A percentile compares a stretch with the other conserved stretches of the same genome.
Conservation (phyloP, 148 eudicot genomes). For the Polygonum maritimum region DNA sequence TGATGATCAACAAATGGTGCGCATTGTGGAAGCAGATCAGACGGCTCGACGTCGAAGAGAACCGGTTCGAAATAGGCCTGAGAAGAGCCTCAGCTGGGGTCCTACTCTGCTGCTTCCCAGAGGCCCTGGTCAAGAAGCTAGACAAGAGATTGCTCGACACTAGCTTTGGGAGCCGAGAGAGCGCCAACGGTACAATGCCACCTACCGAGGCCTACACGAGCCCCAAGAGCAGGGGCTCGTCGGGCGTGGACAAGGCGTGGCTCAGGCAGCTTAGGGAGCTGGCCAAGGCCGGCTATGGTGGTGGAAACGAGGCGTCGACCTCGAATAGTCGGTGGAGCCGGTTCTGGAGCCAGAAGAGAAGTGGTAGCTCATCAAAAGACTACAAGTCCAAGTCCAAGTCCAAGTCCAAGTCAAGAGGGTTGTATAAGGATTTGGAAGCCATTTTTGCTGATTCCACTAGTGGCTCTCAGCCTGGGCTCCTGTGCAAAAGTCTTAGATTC, state of each 20-base stretch:
- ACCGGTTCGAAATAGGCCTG: conserved; percentile 43
- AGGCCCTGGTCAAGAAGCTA: conserved; percentile 30
- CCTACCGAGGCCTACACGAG: conserved; percentile 21
- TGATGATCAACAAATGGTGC: conserved; percentile 65
- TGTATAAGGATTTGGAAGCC: conserved; percentile 81
- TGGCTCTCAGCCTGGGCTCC: neutral
- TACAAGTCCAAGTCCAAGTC: conserved; percentile 50
- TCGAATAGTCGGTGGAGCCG: conserved; percentile 54
- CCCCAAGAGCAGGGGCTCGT: conserved; percentile 44
- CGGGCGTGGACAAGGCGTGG: conserved; percentile 58
- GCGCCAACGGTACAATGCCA: conserved; percentile 12
- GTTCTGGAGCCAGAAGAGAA: conserved; percentile 55
- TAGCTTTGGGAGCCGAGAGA: conserved; percentile 14
- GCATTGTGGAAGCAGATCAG: conserved; percentile 56
- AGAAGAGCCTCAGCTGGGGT: conserved; percentile 48
- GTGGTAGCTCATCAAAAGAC: conserved; percentile 62
- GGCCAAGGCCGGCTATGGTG: conserved; percentile 61
- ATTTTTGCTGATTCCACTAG: conserved; percentile 46
- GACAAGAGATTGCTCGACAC: conserved; percentile 22
- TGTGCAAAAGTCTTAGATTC: neutral
- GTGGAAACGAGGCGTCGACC: conserved; percentile 44
- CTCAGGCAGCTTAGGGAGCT: conserved; percentile 66
- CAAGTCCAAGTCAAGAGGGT: conserved; percentile 22
- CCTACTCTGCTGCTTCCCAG: conserved; percentile 37
- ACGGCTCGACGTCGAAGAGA: conserved; percentile 41